Evolutionary conservation across 2,329 filamentous ascomycete genomes (phyloP), one percentile per base, ranked within the genome.

Genomic region (Colletotrichum gloeosporioides): DNA sequence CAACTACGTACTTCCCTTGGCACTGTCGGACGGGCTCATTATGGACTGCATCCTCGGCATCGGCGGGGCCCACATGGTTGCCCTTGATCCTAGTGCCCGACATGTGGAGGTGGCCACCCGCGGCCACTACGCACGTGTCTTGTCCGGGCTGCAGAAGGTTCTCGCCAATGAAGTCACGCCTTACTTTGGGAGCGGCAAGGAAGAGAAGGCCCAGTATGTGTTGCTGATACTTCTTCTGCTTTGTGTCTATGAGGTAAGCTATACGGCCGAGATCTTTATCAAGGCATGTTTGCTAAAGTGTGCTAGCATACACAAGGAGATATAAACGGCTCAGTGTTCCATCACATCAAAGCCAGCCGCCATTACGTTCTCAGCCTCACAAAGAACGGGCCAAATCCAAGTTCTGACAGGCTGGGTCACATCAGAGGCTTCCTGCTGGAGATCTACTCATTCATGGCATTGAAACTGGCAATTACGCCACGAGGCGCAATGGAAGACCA

Each of bases 331-430:
- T 29, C 55, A 29, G 55, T 59, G 55, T 59, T 27, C 25, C 55
- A 59, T 59, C 55, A 59, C 55, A 59, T 29, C 55, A 59, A 59
- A 29, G 55, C 55, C 13, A 59, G 55, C 55, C 55, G 55, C 3
- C 55, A 59, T 18, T 59, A 59, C 2, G 27, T 59, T 2, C 27
- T 29, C 2, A 6, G 13, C 22, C 27, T 59, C 13, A 59, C 9
- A 29, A n/a, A n/a, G n/a, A n/a, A n/a, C n/a, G n/a, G n/a, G n/a
- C n/a, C n/a, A n/a, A n/a, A n/a, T n/a, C n/a, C n/a, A n/a, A n/a
- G n/a, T n/a, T n/a, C n/a, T n/a, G n/a, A 59, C 55, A 1, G 16
- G 16, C 16, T 59, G 13, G 13, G 55, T 1, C 55, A 59, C 1
- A 59, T 59, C 55, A 25, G 55, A 10, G 55, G 55, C 55, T 59